Conservation (phyloP, 352 stramenopile species). For the Aphanomyces invadans region DNA sequence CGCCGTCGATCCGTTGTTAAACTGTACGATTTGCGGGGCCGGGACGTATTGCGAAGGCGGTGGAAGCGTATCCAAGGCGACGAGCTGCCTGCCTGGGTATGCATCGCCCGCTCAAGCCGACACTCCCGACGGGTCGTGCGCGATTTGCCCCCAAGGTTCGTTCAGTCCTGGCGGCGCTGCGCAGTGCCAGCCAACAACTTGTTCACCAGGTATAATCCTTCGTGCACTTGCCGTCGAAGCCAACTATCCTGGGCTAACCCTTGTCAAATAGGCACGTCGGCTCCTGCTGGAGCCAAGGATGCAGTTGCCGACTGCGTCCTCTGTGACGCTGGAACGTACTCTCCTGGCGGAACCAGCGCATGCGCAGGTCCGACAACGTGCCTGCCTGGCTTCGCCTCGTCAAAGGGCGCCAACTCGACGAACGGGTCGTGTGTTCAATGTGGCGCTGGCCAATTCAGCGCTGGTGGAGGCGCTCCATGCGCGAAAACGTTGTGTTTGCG, state of each 20-base stretch:
- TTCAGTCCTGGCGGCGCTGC: constrained; percentile 33
- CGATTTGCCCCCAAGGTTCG: constrained; percentile 32
- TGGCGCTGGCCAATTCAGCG: constrained; percentile 31
- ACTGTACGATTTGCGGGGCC: constrained; percentile 33
- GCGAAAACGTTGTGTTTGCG: constrained; percentile 31
- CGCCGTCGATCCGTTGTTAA: constrained; percentile 23
- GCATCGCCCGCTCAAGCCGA: constrained; percentile 37
- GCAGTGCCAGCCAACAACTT: constrained; percentile 35
- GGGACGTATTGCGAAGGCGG: constrained; percentile 31
- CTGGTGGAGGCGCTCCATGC: constrained; percentile 34
- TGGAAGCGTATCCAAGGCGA: constrained; percentile 28
- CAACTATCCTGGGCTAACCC: not conserved
- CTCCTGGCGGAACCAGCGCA: constrained; percentile 38
- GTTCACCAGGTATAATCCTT: constrained; percentile 26
- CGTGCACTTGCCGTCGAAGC: not conserved
- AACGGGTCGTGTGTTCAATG: constrained; percentile 37
- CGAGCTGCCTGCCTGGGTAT: constrained; percentile 32
- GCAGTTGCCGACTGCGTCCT: constrained; percentile 30
- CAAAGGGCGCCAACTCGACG: constrained; percentile 25
- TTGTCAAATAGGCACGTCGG: constrained; percentile 24
- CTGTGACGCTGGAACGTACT: constrained; percentile 43
- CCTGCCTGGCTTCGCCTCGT: constrained; percentile 31
- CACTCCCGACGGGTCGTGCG: constrained; percentile 36
- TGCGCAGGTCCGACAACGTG: constrained; percentile 41
- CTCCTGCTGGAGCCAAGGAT: constrained; percentile 30